Evolutionary conservation across 176 grass and related monocot species (phyloP).

Genomic region (Aegilops bicornis): DNA sequence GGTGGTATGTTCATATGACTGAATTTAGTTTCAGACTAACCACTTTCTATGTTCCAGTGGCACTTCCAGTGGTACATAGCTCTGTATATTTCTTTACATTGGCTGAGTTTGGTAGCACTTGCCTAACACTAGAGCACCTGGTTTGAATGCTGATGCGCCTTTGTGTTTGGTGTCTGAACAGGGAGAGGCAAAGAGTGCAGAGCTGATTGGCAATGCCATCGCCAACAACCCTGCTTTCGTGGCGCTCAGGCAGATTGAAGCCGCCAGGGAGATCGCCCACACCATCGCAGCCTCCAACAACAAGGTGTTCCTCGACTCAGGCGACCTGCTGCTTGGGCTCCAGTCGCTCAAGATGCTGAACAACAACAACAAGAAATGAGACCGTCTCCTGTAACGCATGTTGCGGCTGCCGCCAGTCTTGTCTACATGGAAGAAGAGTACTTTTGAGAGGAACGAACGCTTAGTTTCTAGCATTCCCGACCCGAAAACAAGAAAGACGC

Average conservation of each 20-base stretch:
- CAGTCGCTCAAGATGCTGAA: conserved; percentile 41
- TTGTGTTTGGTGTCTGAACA: conserved; percentile 33
- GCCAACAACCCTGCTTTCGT: conserved; percentile 83
- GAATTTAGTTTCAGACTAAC: background rate
- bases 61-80: background rate
- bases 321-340: conserved; percentile 79
- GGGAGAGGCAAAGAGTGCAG: conserved; percentile 91
- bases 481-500: background rate
- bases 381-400: background rate
- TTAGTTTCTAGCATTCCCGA: background rate
- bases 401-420: background rate
- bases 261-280: conserved; percentile 78
- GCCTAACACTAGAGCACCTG: background rate
- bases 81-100: background rate
- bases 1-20: background rate
- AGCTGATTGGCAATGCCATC: conserved; percentile 87
- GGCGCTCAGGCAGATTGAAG: conserved; percentile 78
- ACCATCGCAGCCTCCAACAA: conserved; percentile 76
- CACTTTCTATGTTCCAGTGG: background rate
- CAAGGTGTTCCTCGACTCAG: conserved; percentile 76
- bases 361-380: conserved; percentile 56
- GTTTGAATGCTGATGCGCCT: background rate
- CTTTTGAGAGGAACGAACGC: background rate
- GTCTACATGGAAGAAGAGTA: conserved; percentile 5
- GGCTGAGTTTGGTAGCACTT: background rate